Conservation (phyloP, 1,284 basidiomycete species). For the Anthracocystis setariae region DNA sequence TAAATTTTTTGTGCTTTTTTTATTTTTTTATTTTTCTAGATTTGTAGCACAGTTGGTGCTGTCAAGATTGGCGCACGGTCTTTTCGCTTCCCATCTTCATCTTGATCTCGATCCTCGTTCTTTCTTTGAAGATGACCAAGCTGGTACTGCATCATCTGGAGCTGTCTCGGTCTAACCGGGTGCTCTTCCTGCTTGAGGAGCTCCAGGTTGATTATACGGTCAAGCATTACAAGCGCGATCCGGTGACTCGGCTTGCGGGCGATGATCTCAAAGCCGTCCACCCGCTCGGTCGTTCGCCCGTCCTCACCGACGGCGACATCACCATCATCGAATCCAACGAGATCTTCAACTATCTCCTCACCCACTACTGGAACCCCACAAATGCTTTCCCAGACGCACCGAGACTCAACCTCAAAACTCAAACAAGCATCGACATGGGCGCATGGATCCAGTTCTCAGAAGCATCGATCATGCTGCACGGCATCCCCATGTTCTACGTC, state of each 20-base stretch:
- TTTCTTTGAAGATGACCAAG: not conserved
- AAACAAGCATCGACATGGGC: slow-evolving; percentile 23
- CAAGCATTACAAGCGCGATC: slow-evolving; percentile 35
- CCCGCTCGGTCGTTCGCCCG: slow-evolving; percentile 42
- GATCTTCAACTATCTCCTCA: slow-evolving; percentile 33
- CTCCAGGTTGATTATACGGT: slow-evolving; percentile 24
- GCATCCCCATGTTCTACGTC: slow-evolving; percentile 26
- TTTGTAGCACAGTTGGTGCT: not conserved
- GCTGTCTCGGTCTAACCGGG: slow-evolving; percentile 30
- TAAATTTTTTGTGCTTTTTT: too few species aligned
- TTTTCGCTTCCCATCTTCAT: not conserved
- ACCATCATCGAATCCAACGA: slow-evolving; percentile 40
- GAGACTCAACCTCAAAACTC: slow-evolving; percentile 16
- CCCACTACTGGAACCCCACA: slow-evolving; percentile 31
- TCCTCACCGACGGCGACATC: slow-evolving; percentile 26
- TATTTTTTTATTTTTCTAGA: too few species aligned
- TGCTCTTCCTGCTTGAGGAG: slow-evolving; percentile 39
- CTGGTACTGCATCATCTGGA: slow-evolving; percentile 45
- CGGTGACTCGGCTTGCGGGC: slow-evolving; percentile 29
- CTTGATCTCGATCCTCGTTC: too few species aligned
- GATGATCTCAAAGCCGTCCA: slow-evolving; percentile 35
- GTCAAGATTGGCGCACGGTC: not conserved
- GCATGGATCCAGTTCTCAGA: slow-evolving; percentile 43
- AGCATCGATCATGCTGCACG: slow-evolving; percentile 32
- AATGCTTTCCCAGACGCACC: slow-evolving; percentile 19